Evolutionary conservation across 495 filamentous ascomycete species (phyloP), one percentile per base, ranked within the genome.

Genomic region (Xylaria flabelliformis): DNA sequence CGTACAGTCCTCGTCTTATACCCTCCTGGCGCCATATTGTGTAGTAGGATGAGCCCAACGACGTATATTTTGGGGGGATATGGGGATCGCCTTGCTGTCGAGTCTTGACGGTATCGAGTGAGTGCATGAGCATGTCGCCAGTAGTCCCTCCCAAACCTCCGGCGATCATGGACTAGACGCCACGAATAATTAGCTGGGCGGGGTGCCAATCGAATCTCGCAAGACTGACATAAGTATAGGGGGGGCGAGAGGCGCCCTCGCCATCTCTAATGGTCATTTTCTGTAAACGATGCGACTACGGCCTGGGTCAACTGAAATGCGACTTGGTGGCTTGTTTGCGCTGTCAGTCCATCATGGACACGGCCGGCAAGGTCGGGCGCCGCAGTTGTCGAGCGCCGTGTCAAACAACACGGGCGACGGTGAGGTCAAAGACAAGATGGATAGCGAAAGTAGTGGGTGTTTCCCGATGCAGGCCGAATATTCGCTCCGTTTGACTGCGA

Each of bases 71-170:
- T 1, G 95, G 92, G 21, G 95, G 96, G 62, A 96, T 87, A 75
- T 93, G 90, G 41, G 94, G 94, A 77, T 98, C 97, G 75, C 96
- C 96, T 83, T 99, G 96, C 81, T 98, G 96, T 65, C 96, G 89
- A n/a, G 96, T 99, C 83, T 99, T 99, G 67, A 99, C 96, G 9
- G 96, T 99, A 83, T 99, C 96, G 80, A 99, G 88, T 58, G 95
- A 98, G 81, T 99, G 96, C 97, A 99, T 98, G 71, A 99, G 85
- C 88, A 99, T 93, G 81, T 99, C 96, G 64, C 96, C 96, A 59
- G 92, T 95, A 39, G 92, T 94, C 34, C 96, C 96, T 73, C 96
- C 96, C 32, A 93, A 79, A 66, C 95, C 96, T 70, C 96, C 96
- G 15, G 97, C 96, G 71, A 98, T 84, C 95, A 98, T 98, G 77